Conservation (phyloP, 345 rosid species). For the Hirschfeldia incana region DNA sequence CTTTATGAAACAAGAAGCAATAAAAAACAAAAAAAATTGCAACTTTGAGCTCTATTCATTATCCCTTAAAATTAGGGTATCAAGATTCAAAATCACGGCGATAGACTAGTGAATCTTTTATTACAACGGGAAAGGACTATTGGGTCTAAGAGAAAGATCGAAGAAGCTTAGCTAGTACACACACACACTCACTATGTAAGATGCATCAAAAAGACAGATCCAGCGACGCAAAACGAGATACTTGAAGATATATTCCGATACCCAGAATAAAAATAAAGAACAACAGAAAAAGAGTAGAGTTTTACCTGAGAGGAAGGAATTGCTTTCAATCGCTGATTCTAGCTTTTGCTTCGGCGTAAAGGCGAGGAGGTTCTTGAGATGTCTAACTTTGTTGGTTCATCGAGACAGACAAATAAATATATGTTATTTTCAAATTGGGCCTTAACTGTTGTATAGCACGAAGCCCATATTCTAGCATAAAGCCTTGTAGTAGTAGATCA, state of each 20-base stretch:
- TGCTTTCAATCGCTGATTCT: neutral
- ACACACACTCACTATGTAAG: neutral
- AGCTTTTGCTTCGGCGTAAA: neutral
- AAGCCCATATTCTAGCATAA: neutral
- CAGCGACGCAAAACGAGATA: neutral
- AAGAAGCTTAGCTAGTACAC: too few relatives aligned
- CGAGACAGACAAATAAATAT: constrained; percentile 2
- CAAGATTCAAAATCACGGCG: too few relatives aligned
- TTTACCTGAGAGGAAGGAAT: constrained; percentile 15
- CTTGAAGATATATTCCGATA: neutral
- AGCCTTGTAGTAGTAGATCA: neutral
- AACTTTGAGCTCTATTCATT: too few relatives aligned
- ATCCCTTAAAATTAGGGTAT: too few relatives aligned
- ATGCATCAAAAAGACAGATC: constrained; percentile 13
- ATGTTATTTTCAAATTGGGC: neutral
- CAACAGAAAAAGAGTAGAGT: neutral
- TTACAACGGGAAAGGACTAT: neutral
- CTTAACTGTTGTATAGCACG: neutral
- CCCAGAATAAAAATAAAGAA: neutral
- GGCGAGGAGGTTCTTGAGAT: neutral
- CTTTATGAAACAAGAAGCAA: too few relatives aligned
- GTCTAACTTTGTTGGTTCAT: constrained; percentile 30
- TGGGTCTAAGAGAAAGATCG: neutral
- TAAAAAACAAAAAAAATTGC: too few relatives aligned
- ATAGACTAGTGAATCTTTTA: too few relatives aligned